These are phyloP conservation scores for Cucurbita argyrosperma DNA, from an alignment of 306 rosid species.

Conservation along the genomic window DNA sequence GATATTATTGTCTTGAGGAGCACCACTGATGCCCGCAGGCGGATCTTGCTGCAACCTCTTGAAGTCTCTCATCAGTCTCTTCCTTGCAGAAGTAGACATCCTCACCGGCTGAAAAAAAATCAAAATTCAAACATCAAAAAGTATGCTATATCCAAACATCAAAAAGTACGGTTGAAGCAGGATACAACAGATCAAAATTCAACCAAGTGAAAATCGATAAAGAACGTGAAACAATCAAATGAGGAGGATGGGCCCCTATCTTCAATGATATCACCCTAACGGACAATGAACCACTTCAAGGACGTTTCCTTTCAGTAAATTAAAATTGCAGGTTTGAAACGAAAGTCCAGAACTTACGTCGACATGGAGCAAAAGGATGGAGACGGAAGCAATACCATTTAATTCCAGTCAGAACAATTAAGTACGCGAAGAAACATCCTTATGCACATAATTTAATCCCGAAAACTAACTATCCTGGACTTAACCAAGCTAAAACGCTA, in stretches of 20 bases:
- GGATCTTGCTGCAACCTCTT: slow-evolving; percentile 90
- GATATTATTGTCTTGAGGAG: slow-evolving; percentile 87
- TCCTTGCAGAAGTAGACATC: slow-evolving; percentile 90
- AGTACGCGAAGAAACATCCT: neutral
- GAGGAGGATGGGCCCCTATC: neutral
- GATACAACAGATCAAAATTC: neutral
- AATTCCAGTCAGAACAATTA: neutral
- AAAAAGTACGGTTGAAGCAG: neutral
- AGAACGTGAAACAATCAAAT: neutral
- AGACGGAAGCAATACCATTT: neutral
- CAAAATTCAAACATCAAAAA: neutral
- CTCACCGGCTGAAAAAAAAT: slow-evolving; percentile 44
- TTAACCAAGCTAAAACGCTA: neutral
- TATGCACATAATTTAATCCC: neutral
- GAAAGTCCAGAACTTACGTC: neutral
- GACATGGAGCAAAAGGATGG: neutral
- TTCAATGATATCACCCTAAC: neutral
- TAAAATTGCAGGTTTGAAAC: neutral
- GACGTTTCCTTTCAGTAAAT: neutral
- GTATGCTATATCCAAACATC: neutral
- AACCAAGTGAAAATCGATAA: neutral
- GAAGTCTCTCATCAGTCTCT: slow-evolving; percentile 91
- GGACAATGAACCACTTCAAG: neutral
- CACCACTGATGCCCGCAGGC: slow-evolving; percentile 93
- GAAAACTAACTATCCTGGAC: neutral